These are phyloP conservation scores for Cydonia oblonga DNA, from an alignment of 331 rosid species.

Conservation along the genomic window DNA sequence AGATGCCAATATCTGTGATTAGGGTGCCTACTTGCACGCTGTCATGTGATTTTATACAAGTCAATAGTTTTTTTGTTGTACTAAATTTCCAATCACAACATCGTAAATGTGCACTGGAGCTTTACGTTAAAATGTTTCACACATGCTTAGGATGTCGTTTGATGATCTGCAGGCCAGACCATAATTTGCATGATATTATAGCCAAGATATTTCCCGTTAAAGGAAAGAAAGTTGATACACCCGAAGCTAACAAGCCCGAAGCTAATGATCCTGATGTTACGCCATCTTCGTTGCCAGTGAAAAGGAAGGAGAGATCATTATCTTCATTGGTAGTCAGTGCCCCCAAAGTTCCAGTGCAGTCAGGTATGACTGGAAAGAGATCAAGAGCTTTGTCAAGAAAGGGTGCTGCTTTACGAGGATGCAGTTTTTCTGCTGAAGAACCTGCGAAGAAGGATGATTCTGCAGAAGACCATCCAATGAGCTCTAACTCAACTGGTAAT, in stretches of 20 bases:
- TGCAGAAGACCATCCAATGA: slow-evolving; percentile 43
- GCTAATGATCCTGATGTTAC: slow-evolving; percentile 22
- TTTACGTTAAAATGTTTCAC: background rate
- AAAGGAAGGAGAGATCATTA: slow-evolving; percentile 95
- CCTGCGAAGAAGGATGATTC: slow-evolving; percentile 47
- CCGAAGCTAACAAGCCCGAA: background rate
- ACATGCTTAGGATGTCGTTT: slow-evolving; percentile 7
- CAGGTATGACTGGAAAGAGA: slow-evolving; percentile 80
- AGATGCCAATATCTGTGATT: background rate
- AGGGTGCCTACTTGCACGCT: background rate
- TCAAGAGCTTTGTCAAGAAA: slow-evolving; percentile 64
- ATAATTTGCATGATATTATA: slow-evolving; percentile 93
- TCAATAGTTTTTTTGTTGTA: background rate
- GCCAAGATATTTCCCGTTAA: slow-evolving; percentile 72
- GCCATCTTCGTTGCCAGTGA: slow-evolving; percentile 54
- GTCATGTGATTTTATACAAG: background rate
- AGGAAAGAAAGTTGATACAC: slow-evolving; percentile 34
- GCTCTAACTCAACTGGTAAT: slow-evolving; percentile 41
- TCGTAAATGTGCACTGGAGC: background rate
- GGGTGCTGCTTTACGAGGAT: slow-evolving; percentile 67
- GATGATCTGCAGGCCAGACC: slow-evolving; percentile 78
- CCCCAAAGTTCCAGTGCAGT: slow-evolving; percentile 70
- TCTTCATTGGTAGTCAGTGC: slow-evolving; percentile 88
- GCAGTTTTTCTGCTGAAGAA: slow-evolving; percentile 45
- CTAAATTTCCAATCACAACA: background rate